Conservation (phyloP, 192 early-diverging fungal species). For the Backusella australiensis region DNA sequence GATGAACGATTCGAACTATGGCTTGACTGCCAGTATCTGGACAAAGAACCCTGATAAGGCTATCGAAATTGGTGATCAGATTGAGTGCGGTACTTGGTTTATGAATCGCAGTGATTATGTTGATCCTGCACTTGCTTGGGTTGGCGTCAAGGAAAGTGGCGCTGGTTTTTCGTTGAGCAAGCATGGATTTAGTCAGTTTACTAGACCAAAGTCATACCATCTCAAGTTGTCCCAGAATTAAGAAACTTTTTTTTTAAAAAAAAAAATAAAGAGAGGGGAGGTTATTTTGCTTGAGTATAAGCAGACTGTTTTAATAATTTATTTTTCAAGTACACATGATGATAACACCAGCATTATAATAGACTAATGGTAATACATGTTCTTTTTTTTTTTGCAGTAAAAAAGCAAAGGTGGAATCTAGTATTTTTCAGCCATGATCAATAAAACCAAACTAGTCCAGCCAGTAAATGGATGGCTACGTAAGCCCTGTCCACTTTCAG, state of each 20-base stretch:
- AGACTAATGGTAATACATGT: neutral
- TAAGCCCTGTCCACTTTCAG: slow-evolving; percentile 66
- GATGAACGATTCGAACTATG: slow-evolving; percentile 83
- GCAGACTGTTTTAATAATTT: neutral
- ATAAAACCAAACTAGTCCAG: slow-evolving; percentile 82
- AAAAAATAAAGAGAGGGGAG: neutral
- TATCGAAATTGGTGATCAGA: slow-evolving; percentile 54
- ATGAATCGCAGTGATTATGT: slow-evolving; percentile 84
- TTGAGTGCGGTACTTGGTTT: slow-evolving; percentile 81
- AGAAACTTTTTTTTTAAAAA: neutral
- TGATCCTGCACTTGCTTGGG: slow-evolving; percentile 80
- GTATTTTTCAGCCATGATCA: slow-evolving; percentile 87
- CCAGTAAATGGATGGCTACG: slow-evolving; percentile 95
- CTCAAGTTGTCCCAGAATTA: slow-evolving; percentile 27
- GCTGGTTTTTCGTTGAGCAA: slow-evolving; percentile 67
- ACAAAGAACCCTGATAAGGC: slow-evolving; percentile 62
- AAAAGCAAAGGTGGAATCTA: slow-evolving; percentile 2
- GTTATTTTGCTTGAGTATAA: neutral
- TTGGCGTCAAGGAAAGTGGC: slow-evolving; percentile 74
- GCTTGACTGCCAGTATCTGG: slow-evolving; percentile 81
- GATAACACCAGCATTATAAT: neutral
- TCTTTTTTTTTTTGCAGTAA: neutral
- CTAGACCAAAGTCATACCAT: slow-evolving; percentile 41
- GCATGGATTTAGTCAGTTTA: slow-evolving; percentile 72
- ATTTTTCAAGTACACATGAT: neutral